phyloP scores from a whole-genome alignment of 345 rosid genomes.

The Acer negundo region DNA sequence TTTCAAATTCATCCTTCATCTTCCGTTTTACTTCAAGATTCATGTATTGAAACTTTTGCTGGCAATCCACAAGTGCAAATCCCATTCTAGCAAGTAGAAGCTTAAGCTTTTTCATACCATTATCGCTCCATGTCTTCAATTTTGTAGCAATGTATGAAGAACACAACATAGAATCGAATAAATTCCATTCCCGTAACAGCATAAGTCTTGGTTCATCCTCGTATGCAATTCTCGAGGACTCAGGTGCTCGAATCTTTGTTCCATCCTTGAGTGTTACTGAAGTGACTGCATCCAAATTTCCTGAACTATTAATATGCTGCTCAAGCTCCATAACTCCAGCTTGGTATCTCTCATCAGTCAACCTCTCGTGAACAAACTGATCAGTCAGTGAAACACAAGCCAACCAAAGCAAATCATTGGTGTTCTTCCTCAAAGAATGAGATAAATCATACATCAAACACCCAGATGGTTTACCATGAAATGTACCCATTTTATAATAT shows the following conservation, averaged over 20 bases:
- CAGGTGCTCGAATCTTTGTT: conserved; percentile 84
- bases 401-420: conserved; percentile 91
- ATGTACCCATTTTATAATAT: conserved; percentile 82
- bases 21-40: conserved; percentile 78
- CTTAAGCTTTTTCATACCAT: conserved; percentile 91
- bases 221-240: conserved; percentile 79
- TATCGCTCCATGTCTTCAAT: conserved; percentile 95
- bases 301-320: conserved; percentile 81
- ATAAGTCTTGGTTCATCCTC: conserved; percentile 93
- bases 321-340: conserved; percentile 98
- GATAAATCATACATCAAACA: conserved; percentile 82
- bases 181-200: conserved; percentile 91
- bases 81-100: conserved; percentile 98
- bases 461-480: conserved; percentile 96
- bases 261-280: conserved; percentile 88
- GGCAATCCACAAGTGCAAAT: conserved; percentile 89
- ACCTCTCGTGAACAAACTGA: conserved; percentile 92
- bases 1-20: conserved; percentile 88
- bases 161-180: conserved; percentile 96
- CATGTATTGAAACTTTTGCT: conserved; percentile 97
- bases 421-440: conserved; percentile 76
- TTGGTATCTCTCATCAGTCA: conserved; percentile 94
- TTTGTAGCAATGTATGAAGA: conserved; percentile 85
- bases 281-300: conserved; percentile 78
- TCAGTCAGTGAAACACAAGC: conserved; percentile 94